A percentile compares a stretch with the other conserved stretches of the same genome.
These are phyloP conservation scores for Haematococcus lacustris DNA, from an alignment of 139 green algal genomes.

Conservation along the genomic window DNA sequence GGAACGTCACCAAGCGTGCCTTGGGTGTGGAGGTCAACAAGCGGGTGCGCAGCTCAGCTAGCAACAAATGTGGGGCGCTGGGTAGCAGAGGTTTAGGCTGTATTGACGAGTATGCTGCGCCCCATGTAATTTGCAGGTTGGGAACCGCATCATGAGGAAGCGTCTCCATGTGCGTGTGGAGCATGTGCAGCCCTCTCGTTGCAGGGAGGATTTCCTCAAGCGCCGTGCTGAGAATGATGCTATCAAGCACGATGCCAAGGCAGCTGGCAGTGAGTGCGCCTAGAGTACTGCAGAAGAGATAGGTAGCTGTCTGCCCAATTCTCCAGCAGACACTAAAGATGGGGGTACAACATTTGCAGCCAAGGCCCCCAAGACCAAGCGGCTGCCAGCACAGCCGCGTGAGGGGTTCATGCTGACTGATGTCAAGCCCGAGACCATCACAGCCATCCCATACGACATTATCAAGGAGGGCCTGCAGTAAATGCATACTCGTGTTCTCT, in stretches of 20 bases:
- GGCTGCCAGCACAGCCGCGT: conserved; percentile 61
- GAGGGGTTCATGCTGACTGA: conserved; percentile 76
- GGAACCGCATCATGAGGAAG: conserved; percentile 87
- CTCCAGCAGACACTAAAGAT: no score
- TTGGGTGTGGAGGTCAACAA: conserved; percentile 98
- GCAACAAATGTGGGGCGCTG: no score
- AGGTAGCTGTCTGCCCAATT: no score
- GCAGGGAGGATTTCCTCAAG: conserved; percentile 91
- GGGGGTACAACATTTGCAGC: no score
- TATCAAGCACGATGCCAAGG: conserved; percentile 71
- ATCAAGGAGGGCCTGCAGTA: conserved; percentile 73
- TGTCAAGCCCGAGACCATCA: conserved; percentile 83
- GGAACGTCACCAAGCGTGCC: conserved; percentile 97
- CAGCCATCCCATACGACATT: conserved; percentile 97
- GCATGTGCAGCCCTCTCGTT: conserved; percentile 87
- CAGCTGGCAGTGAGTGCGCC: conserved; percentile 44
- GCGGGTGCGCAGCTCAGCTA: conserved; percentile 74
- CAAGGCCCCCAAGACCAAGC: conserved; percentile 59
- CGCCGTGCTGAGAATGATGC: conserved; percentile 78
- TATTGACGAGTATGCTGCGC: no score
- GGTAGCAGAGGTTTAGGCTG: no score
- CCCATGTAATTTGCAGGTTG: conserved; percentile 34
- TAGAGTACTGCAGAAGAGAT: no score
- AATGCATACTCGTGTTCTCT: neutral
- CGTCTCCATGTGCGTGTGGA: conserved; percentile 96